Base-by-base conservation (phyloP, 768 basidiomycete species). In the Leccinum variicolor region DNA sequence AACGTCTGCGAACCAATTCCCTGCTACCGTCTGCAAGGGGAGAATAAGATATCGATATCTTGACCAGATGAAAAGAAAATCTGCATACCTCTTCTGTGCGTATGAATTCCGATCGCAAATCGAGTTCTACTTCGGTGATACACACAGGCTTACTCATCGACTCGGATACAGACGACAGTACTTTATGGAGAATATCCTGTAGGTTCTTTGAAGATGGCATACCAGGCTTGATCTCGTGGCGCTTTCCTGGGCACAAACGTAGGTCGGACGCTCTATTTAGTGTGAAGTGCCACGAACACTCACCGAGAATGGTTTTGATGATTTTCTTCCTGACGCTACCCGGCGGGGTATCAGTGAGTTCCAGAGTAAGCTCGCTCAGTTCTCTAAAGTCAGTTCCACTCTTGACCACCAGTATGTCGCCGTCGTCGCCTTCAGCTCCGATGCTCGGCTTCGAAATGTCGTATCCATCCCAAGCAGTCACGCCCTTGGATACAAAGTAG, bases 301-400 rank as follows among this genome's bases (percentile, higher is more conserved):
- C 57, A 86, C 90, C 91, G 55, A 74, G 78, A 49, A 92, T 77
- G 29, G 74, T 67, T 52, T 73, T 82, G 63, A 96, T 85, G 3
- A 89, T 74, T 64, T 84, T 86, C 46, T 68, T 77, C 59, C 94
- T 79, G 10, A 89, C 73, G 64, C 85, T 87, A 1, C 84, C 86
- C 25, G 76, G 67, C 1, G 88, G 81, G 2, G 86, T 79, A 51
- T 82, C 74, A 29, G 76, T 73, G 14, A 95, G 74, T 55, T 84
- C 84, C 19, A 96, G 72, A 0, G 72, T 77, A 47, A 94, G 74
- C 59, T 91, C 89, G 55, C 90, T 92, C 33, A 95, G 75, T 61
- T 95, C 92, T 34, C 88, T 82, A 68, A 96, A 96, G 73, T 96
- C 92, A 2, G 87, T 89, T 7, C 94, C 94, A 66, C 90, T 93